Base-by-base conservation (phyloP, 1,284 basidiomycete genomes). In the Sutorius eximius region DNA sequence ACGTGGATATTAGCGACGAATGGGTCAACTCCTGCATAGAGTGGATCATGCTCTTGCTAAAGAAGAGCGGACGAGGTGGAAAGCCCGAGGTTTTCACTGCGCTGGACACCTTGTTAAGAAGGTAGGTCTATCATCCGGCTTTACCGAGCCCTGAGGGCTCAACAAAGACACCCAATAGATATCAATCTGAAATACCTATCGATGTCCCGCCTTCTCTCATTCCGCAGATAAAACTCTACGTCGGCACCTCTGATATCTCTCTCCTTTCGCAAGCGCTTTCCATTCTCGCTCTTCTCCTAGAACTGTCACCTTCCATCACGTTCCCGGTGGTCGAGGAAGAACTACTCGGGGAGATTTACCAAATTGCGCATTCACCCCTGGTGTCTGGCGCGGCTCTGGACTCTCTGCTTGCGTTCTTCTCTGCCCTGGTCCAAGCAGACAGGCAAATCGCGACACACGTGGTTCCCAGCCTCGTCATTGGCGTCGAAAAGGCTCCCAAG, bases 1-100 rank as follows among this genome's bases (percentile, higher is more conserved):
- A 87, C 57, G 86, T 86, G 18, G 77, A 81, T 24, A 76, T 91
- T 45, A 77, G 79, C 53, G 89, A 91, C 59, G 73, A 78, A 11
- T 98, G 93, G 93, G 82, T 95, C 15, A 85, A 88, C 51, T 82
- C 85, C 5, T 88, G 84, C 60, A 76, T 94, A 37, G 83, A 89
- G 43, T 93, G 93, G 82, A 76, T 92, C 16, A 81, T 93, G 57
- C 78, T 80, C 1, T 75, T 97, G 24, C 72, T 98, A 56, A 86
- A 85, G 71, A 91, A 89, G 73, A 90, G 86, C 59, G 91, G 92
- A 51, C 81, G 91, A 29, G 72, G 81, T 11, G 87, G 93, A 18
- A 93, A 93, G 69, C 82, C 83, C 29, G 91, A 92, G 41, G 78
- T 91, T 1, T 95, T 99, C 71, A 79, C 78, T 37, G 89, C 90